Base-by-base conservation (phyloP, 495 filamentous ascomycete genomes). In the Talaromyces thailandensis region DNA sequence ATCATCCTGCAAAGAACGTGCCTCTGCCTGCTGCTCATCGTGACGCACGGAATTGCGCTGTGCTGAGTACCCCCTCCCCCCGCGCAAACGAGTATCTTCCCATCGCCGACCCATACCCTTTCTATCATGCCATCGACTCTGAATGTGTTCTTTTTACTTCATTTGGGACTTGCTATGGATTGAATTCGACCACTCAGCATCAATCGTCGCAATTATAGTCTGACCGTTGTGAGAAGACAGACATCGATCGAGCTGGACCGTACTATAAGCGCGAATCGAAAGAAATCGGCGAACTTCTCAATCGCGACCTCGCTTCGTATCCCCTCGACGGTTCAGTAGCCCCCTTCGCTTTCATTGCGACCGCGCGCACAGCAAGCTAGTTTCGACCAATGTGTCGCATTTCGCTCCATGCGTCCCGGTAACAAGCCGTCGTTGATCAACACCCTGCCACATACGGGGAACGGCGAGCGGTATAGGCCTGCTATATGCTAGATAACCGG, bases 331-430 rank as follows among this genome's bases (percentile, higher is more conserved):
- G 7, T 53, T 53, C 7, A 23, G 25, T 24, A 16, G 4, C n/a
- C 21, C 4, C 14, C 6, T 18, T 55, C 51, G 24, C n/a, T 6
- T 31, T 18, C 12, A 31, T 57, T 35, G 8, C 26, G 16, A 57
- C 24, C 35, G 26, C 55, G 29, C 26, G 29, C 26, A 23, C 5
- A 31, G 18, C 26, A 35, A 57, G 16, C 55, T 26, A 64, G 64
- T 45, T 59, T 64, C 67, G 68, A 71, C 43, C 45, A 29, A 61
- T 61, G 59, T 51, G 43, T 51, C 40, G 43, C 59, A 31, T 29
- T 51, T 48, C 37, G 74, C 77, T 74, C 77, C 76, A 80, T 80
- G 77, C 71, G 73, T 75, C 73, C 73, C 73, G 63, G 68, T 76
- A 75, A 70, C 70, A 67, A 68, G 59, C 65, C 68, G 65, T 64